phyloP scores from a whole-genome alignment of 2,329 filamentous ascomycete species.

The Zopfia rhizophila region DNA sequence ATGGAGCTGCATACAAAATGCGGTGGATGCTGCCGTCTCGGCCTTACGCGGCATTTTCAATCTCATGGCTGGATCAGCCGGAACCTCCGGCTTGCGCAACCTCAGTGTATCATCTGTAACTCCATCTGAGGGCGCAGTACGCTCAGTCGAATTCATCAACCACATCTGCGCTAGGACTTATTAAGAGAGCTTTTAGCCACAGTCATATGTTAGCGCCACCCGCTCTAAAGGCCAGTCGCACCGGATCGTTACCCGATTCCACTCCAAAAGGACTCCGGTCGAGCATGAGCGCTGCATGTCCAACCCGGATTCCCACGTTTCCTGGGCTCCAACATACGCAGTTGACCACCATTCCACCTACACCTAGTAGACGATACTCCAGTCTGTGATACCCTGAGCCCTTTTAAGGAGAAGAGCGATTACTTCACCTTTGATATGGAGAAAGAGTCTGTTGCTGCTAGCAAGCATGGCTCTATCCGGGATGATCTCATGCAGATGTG shows the following conservation, averaged over 20 bases:
- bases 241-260: constrained; percentile 42
- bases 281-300: constrained; percentile 49
- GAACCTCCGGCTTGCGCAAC: constrained; percentile 29
- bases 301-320: constrained; percentile 50
- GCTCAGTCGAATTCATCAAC: constrained; percentile 37
- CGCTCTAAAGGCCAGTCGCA: constrained; percentile 19
- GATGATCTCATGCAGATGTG: constrained; percentile 40
- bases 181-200: constrained; percentile 40
- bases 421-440: constrained; percentile 43
- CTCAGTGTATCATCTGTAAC: constrained; percentile 41
- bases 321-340: constrained; percentile 42
- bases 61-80: constrained; percentile 50
- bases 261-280: constrained; percentile 40
- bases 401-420: constrained; percentile 49
- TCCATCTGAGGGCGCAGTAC: constrained; percentile 22
- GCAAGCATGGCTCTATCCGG: constrained; percentile 18
- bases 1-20: constrained; percentile 55
- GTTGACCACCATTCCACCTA: constrained; percentile 54
- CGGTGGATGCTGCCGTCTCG: constrained; percentile 53
- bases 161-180: constrained; percentile 38
- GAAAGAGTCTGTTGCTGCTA: constrained; percentile 22
- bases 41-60: constrained; percentile 59
- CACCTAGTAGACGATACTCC: constrained; percentile 44
- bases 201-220: constrained; percentile 28
- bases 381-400: constrained; percentile 40